Evolutionary conservation across 345 rosid genomes (phyloP).

Genomic region (Populus alba): DNA sequence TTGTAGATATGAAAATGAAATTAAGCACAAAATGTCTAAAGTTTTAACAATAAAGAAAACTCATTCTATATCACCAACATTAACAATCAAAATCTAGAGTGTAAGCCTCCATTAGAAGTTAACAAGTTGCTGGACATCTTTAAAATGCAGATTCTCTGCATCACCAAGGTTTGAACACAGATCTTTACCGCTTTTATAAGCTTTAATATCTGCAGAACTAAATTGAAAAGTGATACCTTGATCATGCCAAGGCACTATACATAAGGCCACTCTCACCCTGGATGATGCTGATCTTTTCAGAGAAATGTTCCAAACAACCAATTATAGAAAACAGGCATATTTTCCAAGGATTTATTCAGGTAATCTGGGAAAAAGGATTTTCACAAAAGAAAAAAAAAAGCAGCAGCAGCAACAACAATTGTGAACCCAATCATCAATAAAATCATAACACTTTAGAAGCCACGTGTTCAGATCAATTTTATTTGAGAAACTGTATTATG

Average conservation of each 20-base stretch:
- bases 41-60: background rate
- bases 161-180: background rate
- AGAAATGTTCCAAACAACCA: background rate
- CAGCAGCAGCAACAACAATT: background rate
- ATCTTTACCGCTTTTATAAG: background rate
- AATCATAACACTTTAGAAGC: background rate
- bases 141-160: background rate
- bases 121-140: background rate
- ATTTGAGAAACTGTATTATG: background rate
- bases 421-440: background rate
- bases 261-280: background rate
- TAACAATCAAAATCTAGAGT: slow-evolving; percentile 11
- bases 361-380: background rate
- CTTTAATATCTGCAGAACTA: background rate
- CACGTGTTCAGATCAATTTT: background rate
- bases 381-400: background rate
- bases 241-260: background rate
- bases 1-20: background rate
- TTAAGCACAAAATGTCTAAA: slow-evolving; percentile 7
- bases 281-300: background rate
- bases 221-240: background rate
- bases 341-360: background rate
- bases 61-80: background rate
- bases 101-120: background rate
- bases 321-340: background rate